These are phyloP conservation scores for Evansstolkia leycettana DNA, from an alignment of 495 filamentous ascomycete genomes.

Conservation along the genomic window DNA sequence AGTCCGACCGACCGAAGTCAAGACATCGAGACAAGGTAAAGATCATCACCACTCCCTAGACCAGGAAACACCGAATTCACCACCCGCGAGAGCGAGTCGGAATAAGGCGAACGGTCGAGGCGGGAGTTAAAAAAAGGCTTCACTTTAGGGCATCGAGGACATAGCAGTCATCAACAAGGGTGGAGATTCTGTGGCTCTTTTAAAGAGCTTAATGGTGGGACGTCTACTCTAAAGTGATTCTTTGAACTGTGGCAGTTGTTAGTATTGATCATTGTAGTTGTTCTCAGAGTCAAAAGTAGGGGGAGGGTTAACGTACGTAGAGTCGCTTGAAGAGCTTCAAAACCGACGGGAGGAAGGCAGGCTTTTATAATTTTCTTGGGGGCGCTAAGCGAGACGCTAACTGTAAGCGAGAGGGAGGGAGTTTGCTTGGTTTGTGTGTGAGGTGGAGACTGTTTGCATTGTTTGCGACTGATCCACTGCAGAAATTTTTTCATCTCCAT, in stretches of 20 bases:
- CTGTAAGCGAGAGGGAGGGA: too few species aligned
- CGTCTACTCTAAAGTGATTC: constrained; percentile 89
- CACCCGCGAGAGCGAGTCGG: constrained; percentile 7
- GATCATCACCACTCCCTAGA: constrained; percentile 63
- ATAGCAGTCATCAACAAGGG: constrained; percentile 60
- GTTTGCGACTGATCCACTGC: constrained; percentile 9
- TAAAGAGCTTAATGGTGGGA: constrained; percentile 66
- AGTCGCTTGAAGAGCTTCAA: constrained; percentile 45
- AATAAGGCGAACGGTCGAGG: constrained; percentile 29
- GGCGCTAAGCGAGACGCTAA: constrained; percentile 11
- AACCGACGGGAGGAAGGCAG: constrained; percentile 8
- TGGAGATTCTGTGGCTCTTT: constrained; percentile 65
- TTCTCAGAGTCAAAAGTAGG: constrained; percentile 21
- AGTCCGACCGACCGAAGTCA: constrained; percentile 51
- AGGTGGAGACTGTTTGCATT: constrained; percentile 13
- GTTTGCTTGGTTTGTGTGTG: too few species aligned
- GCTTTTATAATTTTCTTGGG: constrained; percentile 13
- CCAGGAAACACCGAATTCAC: constrained; percentile 10
- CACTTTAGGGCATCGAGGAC: constrained; percentile 63
- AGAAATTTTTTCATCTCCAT: constrained; percentile 2
- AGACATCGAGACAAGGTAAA: constrained; percentile 46
- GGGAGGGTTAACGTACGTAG: constrained; percentile 44
- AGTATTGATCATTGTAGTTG: constrained; percentile 7
- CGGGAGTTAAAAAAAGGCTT: constrained; percentile 51
- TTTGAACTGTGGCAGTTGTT: constrained; percentile 46